These are phyloP conservation scores for Stephanocyclus meneghinianus DNA, from an alignment of 352 stramenopile genomes.

Conservation along the genomic window DNA sequence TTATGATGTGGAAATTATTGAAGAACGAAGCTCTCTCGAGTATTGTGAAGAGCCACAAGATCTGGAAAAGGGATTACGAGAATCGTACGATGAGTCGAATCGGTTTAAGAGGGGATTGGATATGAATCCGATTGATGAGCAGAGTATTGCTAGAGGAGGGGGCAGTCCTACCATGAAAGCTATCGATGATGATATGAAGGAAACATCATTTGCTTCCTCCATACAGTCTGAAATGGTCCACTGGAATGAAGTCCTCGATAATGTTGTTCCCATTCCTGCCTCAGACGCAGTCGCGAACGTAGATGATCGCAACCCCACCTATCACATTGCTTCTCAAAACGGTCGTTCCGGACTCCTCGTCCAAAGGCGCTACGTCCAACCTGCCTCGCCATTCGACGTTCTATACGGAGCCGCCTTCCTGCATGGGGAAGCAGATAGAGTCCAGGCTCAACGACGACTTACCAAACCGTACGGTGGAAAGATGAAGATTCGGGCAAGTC, in stretches of 20 bases:
- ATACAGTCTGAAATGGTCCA: neutral
- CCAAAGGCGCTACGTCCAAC: constrained; percentile 36
- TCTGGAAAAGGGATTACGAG: constrained; percentile 31
- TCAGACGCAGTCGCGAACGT: constrained; percentile 12
- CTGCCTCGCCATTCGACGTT: constrained; percentile 29
- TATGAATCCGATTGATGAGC: constrained; percentile 29
- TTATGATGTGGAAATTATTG: constrained; percentile 12
- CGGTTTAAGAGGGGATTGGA: constrained; percentile 24
- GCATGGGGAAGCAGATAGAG: constrained; percentile 24
- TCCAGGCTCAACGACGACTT: constrained; percentile 15
- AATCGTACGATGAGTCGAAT: constrained; percentile 29
- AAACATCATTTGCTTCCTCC: neutral
- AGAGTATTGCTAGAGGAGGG: neutral
- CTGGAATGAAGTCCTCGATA: constrained; percentile 20
- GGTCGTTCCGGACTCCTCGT: constrained; percentile 2
- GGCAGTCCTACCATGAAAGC: constrained; percentile 24
- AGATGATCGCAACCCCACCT: constrained; percentile 6
- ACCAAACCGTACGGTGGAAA: constrained; percentile 8
- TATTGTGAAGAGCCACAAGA: constrained; percentile 27
- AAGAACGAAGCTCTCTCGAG: neutral
- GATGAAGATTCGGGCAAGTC: constrained; percentile 34
- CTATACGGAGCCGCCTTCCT: constrained; percentile 39
- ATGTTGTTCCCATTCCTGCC: constrained; percentile 27
- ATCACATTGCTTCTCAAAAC: neutral
- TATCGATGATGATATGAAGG: constrained; percentile 20